Percentiles rank a stretch among this genome's conserved stretches.
Evolutionary conservation across 1,284 basidiomycete species (phyloP).

Genomic region (Quambalaria eucalypti): DNA sequence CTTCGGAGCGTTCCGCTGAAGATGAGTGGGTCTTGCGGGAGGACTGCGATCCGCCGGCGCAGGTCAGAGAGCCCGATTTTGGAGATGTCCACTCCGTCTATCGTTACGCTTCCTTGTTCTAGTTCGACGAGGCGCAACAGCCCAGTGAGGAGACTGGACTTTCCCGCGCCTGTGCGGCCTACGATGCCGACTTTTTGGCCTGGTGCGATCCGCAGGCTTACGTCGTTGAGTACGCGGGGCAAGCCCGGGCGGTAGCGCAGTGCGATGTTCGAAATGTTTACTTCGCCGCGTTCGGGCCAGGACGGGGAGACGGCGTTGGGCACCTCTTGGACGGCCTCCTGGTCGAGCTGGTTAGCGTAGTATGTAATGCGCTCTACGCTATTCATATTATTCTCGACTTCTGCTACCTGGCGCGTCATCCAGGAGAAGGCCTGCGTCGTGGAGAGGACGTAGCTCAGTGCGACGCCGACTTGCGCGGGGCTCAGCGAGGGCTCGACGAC

Average conservation of each 20-base stretch:
- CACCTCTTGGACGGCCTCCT: slow-evolving; percentile 38
- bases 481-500: slow-evolving; percentile 16
- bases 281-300: slow-evolving; percentile 44
- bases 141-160: slow-evolving; percentile 63
- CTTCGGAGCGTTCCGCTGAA: slow-evolving; percentile 48
- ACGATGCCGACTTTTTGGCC: slow-evolving; percentile 55
- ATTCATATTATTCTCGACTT: slow-evolving; percentile 48
- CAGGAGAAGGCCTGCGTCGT: slow-evolving; percentile 40
- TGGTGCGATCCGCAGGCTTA: slow-evolving; percentile 48
- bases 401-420: slow-evolving; percentile 46
- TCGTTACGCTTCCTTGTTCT: slow-evolving; percentile 57
- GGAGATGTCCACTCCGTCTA: slow-evolving; percentile 60
- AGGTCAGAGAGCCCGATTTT: slow-evolving; percentile 51
- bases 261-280: slow-evolving; percentile 46
- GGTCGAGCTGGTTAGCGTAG: slow-evolving; percentile 40
- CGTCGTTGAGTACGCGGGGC: slow-evolving; percentile 51
- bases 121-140: slow-evolving; percentile 67
- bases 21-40: slow-evolving; percentile 46
- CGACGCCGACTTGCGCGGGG: slow-evolving; percentile 29
- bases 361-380: slow-evolving; percentile 44
- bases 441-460: slow-evolving; percentile 38
- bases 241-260: slow-evolving; percentile 52
- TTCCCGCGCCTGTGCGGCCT: slow-evolving; percentile 54
- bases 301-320: slow-evolving; percentile 23
- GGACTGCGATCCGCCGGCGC: slow-evolving; percentile 31